These are phyloP conservation scores for Ceratocystis diversiconidia DNA, from an alignment of 2,329 filamentous ascomycete species.

Conservation along the genomic window DNA sequence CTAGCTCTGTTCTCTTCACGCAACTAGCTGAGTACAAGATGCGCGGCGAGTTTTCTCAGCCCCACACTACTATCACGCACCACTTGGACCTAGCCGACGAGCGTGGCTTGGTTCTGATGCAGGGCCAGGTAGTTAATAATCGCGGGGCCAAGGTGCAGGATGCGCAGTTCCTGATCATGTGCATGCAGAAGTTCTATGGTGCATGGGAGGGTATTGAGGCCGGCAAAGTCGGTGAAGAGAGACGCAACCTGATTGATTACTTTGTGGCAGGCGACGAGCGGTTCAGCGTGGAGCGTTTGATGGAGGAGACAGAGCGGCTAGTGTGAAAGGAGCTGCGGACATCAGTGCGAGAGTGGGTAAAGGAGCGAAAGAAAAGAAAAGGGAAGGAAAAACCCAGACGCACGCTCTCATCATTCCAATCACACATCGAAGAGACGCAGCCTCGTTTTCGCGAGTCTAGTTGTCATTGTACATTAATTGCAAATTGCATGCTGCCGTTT, in stretches of 20 bases:
- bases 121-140: slow-evolving; percentile 64
- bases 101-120: slow-evolving; percentile 72
- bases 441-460: background rate
- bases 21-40: slow-evolving; percentile 87
- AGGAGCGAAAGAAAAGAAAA: background rate
- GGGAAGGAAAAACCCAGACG: background rate
- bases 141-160: slow-evolving; percentile 65
- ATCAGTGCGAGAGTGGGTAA: background rate
- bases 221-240: slow-evolving; percentile 33
- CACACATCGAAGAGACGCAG: background rate
- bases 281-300: slow-evolving; percentile 71
- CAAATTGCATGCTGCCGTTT: background rate
- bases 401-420: background rate
- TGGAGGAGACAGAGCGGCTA: slow-evolving; percentile 81
- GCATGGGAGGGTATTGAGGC: slow-evolving; percentile 38
- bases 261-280: slow-evolving; percentile 64
- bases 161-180: slow-evolving; percentile 82
- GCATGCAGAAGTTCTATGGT: slow-evolving; percentile 86
- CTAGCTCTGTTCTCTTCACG: slow-evolving; percentile 76
- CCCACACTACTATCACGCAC: slow-evolving; percentile 89
- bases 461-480: background rate
- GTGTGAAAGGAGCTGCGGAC: slow-evolving; percentile 26
- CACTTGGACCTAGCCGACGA: slow-evolving; percentile 64
- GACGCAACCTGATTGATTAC: slow-evolving; percentile 60
- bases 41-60: slow-evolving; percentile 74